A percentile compares a stretch with the other conserved stretches of the same genome.
phyloP scores from a whole-genome alignment of 2,329 filamentous ascomycete genomes.

The Neocucurbitaria cava region DNA sequence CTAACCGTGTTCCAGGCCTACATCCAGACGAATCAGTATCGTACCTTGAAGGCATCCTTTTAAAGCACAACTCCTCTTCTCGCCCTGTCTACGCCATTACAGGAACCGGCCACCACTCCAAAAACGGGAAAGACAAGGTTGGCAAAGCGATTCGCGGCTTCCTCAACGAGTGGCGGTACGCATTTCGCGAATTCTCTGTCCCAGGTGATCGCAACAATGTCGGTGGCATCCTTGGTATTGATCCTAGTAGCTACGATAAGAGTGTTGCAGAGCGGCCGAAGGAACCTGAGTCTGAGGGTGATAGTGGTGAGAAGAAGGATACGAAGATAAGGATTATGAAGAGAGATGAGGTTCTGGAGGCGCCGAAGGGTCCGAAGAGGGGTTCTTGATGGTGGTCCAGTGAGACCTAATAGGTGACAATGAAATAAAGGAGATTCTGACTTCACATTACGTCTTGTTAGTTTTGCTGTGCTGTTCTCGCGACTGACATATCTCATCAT shows the following conservation, averaged over 20 bases:
- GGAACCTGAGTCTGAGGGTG: conserved; percentile 38
- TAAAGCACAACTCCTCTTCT: conserved; percentile 76
- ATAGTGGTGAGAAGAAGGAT: conserved; percentile 37
- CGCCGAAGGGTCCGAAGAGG: conserved; percentile 46
- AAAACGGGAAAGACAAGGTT: conserved; percentile 98
- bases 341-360: conserved; percentile 46
- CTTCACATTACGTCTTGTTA: conserved; percentile 9
- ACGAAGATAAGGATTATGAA: conserved; percentile 48
- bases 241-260: conserved; percentile 66
- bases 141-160: conserved; percentile 91
- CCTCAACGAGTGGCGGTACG: conserved; percentile 94
- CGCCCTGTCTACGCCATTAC: conserved; percentile 93
- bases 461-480: neutral
- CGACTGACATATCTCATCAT: neutral
- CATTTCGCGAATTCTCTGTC: conserved; percentile 94
- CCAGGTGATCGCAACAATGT: conserved; percentile 91
- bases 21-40: conserved; percentile 96
- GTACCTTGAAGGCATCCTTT: conserved; percentile 86
- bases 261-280: conserved; percentile 47
- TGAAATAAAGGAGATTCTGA: conserved; percentile 36
- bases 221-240: conserved; percentile 69
- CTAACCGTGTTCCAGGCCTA: conserved; percentile 61
- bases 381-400: conserved; percentile 24
- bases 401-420: conserved; percentile 30
- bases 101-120: conserved; percentile 95